A percentile compares a stretch with the other conserved stretches of the same genome.
These are phyloP conservation scores for Patellifolia procumbens DNA, from an alignment of 179 eudicot species.

Conservation along the genomic window DNA sequence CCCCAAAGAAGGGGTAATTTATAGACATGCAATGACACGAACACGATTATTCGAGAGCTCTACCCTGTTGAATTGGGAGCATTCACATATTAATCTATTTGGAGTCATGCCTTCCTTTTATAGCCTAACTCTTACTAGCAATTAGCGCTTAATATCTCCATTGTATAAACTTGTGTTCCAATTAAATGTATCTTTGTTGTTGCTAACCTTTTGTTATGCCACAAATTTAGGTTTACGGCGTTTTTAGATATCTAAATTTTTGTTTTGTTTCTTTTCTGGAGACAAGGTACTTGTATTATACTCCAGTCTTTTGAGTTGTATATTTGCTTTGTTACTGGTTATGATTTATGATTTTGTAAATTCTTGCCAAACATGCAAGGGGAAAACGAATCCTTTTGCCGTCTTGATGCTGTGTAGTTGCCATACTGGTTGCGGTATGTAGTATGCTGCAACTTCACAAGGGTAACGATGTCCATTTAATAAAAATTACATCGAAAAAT, in stretches of 20 bases:
- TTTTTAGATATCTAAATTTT: no score
- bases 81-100: background rate
- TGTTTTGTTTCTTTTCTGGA: background rate
- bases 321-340: background rate
- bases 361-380: background rate
- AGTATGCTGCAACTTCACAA: no score
- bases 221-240: no score
- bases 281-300: background rate
- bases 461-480: no score
- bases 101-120: background rate
- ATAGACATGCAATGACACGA: background rate
- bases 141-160: no score
- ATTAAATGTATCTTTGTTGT: no score
- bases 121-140: background rate
- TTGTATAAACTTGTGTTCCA: no score
- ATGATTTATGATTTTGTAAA: background rate
- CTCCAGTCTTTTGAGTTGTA: background rate
- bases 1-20: background rate
- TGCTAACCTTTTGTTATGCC: background rate
- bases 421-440: no score
- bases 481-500: no score
- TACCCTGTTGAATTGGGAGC: background rate
- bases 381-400: no score
- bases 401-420: no score
- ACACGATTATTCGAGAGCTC: background rate